Evolutionary conservation across 257 asterid species (phyloP), one percentile per base, ranked within the genome.

Genomic region (Penstemon barbatus): DNA sequence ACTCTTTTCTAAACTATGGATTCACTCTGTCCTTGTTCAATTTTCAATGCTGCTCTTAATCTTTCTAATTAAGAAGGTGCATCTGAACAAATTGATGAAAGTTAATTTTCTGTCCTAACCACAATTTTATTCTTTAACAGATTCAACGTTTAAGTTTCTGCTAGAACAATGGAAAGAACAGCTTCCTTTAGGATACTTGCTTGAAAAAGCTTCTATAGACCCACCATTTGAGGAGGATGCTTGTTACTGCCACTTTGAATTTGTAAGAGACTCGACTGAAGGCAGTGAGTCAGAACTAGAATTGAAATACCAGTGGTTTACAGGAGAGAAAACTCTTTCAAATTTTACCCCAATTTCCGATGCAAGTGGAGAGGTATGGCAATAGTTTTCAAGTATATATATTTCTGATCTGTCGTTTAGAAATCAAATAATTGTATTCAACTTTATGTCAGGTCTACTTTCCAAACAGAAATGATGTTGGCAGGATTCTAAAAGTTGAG

Each of bases 161-260:
- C 82, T 94, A n/a, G 92, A 94, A 70, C 97, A 85, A 82, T 94
- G 99, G 99, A 91, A 89, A 85, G 91, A 84, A 68, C 85, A 87
- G 65, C 87, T 94, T 74, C 99, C 97, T 69, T 70, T 91, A 56
- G 96, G 99, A 63, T 90, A 83, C 80, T 59, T 83, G 70, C 89
- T 94, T 70, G 81, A 80, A 65, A 87, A 80, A 70, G 96, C 97
- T 70, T 83, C 64, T 38, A 78, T 86, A 8, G 96, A 89, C 78
- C 83, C 70, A 66, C 99, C 99, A 61, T 91, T 85, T 80, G 96
- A 83, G 77, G 97, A 80, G 83, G 99, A 94, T 89, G 91, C 95
- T 75, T 88, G 97, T 73, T 66, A 74, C 72, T 90, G 97, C 81
- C 95, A 87, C 83, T 94, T 94, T 81, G 88, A 87, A 72, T 94